Evolutionary conservation across 768 basidiomycete species (phyloP).

Genomic region (Calocera viscosa): DNA sequence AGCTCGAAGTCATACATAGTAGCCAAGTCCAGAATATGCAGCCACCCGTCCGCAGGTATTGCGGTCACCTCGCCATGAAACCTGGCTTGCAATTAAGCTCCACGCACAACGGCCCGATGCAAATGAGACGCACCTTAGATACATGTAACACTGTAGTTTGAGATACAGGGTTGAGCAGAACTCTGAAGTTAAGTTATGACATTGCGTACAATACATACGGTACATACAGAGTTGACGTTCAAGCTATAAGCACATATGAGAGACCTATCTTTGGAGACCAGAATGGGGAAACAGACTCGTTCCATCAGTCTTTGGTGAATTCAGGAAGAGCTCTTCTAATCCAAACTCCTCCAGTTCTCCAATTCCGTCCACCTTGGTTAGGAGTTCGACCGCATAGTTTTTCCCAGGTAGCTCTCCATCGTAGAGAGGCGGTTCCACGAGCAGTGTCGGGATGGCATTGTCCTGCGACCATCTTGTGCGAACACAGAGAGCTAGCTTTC

Average conservation of each 20-base stretch:
- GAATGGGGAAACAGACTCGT: too few species aligned
- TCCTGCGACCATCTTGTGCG: neutral
- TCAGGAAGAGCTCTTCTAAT: neutral
- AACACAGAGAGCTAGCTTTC: neutral
- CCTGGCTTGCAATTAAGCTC: slow-evolving; percentile 14
- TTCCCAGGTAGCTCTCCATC: neutral
- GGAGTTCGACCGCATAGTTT: neutral
- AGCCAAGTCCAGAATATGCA: slow-evolving; percentile 40
- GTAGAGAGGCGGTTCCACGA: neutral
- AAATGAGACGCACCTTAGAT: slow-evolving; percentile 38
- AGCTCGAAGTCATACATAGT: slow-evolving; percentile 44
- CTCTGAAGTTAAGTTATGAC: too few species aligned
- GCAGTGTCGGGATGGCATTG: neutral
- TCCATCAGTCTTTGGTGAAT: too few species aligned
- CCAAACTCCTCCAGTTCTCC: neutral
- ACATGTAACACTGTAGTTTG: slow-evolving; percentile 60
- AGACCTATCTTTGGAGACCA: too few species aligned
- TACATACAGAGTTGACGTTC: too few species aligned
- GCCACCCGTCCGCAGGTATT: slow-evolving; percentile 46
- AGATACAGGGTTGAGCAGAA: too few species aligned
- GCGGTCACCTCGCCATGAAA: slow-evolving; percentile 35
- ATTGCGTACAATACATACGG: too few species aligned
- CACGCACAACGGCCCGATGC: neutral
- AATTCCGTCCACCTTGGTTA: neutral
- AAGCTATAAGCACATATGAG: too few species aligned